A percentile compares a stretch with the other conserved stretches of the same genome.
Conservation (phyloP, 306 rosid species). For the Medicago lupulina region DNA sequence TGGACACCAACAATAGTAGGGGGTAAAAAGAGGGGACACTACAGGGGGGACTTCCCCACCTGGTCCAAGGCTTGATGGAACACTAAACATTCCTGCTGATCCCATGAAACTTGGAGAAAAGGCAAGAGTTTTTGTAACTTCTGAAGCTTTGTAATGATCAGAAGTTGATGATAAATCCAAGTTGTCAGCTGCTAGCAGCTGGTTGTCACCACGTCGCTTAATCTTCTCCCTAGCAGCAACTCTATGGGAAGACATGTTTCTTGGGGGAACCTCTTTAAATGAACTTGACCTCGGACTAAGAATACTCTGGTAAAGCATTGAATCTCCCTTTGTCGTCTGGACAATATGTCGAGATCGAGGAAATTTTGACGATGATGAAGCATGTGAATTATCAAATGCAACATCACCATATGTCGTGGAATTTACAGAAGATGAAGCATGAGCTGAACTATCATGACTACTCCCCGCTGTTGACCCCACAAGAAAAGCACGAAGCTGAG, state of each 20-base stretch:
- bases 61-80: conserved; percentile 51
- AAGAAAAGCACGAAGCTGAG: conserved; percentile 90
- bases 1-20: conserved; percentile 96
- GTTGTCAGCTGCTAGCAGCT: conserved; percentile 52
- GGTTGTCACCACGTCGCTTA: conserved; percentile 68
- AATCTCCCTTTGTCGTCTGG: conserved; percentile 66
- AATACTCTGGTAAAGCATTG: conserved; percentile 72
- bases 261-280: conserved; percentile 83
- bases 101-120: conserved; percentile 64
- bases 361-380: conserved; percentile 59
- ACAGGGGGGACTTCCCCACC: conserved; percentile 55
- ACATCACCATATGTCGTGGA: conserved; percentile 44
- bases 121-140: conserved; percentile 40
- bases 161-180: conserved; percentile 48
- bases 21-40: conserved; percentile 75
- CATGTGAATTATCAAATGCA: conserved; percentile 56
- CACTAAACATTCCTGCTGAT: conserved; percentile 60
- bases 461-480: conserved; percentile 64
- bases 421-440: conserved; percentile 38
- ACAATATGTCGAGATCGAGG: conserved; percentile 68
- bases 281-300: conserved; percentile 89
- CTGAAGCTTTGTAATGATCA: conserved; percentile 55
- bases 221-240: conserved; percentile 75
- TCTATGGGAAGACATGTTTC: conserved; percentile 65
- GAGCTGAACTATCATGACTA: conserved; percentile 46